Evolutionary conservation across 2,329 filamentous ascomycete species (phyloP).

Genomic region (Penicillium glabrum): DNA sequence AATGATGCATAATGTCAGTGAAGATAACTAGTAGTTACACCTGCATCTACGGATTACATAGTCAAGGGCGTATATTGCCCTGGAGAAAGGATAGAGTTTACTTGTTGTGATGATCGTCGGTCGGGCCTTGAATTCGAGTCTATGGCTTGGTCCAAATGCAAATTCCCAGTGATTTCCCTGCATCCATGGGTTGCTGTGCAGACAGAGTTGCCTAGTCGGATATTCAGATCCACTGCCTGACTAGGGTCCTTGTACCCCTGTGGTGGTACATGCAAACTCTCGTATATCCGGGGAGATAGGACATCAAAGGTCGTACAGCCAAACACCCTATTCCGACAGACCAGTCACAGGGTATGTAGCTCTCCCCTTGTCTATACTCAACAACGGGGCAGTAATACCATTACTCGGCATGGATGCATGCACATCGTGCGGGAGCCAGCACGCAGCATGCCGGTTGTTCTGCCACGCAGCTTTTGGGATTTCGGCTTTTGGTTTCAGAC

Average conservation of each 20-base stretch:
- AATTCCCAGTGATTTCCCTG: not conserved
- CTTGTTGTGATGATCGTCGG: not conserved
- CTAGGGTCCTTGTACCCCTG: not conserved
- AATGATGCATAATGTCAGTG: not conserved
- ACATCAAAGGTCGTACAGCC: not conserved
- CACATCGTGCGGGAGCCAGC: not conserved
- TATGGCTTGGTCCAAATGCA: not conserved
- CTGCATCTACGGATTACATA: not conserved
- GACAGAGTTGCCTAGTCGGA: not conserved
- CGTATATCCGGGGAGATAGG: not conserved
- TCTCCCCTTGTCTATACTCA: not conserved
- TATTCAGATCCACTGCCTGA: not conserved
- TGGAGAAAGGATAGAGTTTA: not conserved
- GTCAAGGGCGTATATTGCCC: not conserved
- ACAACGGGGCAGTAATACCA: not conserved
- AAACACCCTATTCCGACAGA: not conserved
- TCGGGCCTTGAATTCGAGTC: not conserved
- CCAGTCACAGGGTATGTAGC: not conserved
- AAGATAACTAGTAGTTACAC: not conserved
- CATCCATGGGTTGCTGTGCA: no score
- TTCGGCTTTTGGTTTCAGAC: conserved; percentile 16
- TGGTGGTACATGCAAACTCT: not conserved
- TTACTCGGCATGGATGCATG: conserved; percentile 4
- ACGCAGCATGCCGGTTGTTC: not conserved
- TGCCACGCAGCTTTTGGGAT: not conserved